Evolutionary conservation across 805 yeast genomes (phyloP).

Genomic region (Barnettozyma botsteinii): DNA sequence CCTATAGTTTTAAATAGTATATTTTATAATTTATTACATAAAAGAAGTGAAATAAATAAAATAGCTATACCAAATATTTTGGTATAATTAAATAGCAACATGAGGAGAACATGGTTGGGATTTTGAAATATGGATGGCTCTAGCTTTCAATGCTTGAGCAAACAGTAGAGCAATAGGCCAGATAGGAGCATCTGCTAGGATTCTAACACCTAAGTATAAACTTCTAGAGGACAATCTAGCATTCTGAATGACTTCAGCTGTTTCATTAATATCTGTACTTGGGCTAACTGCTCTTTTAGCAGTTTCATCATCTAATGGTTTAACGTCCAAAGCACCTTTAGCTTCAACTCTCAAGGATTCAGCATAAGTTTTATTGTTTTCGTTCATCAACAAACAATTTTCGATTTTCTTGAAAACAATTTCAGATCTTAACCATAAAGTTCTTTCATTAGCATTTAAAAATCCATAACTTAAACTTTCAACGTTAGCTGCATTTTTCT

Average conservation of each 20-base stretch:
- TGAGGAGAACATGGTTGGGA: conserved; percentile 19
- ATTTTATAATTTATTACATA: too few species aligned
- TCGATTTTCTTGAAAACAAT: conserved; percentile 56
- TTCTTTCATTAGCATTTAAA: conserved; percentile 46
- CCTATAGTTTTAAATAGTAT: too few species aligned
- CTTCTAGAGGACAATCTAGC: conserved; percentile 51
- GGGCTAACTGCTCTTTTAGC: conserved; percentile 44
- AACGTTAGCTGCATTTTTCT: conserved; percentile 39
- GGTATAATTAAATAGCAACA: not conserved
- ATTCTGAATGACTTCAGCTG: conserved; percentile 40
- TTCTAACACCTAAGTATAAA: conserved; percentile 65
- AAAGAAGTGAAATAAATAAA: too few species aligned
- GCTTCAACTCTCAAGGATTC: conserved; percentile 55
- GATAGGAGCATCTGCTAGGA: conserved; percentile 78
- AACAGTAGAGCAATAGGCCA: conserved; percentile 79
- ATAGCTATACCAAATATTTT: too few species aligned
- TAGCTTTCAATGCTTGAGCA: conserved; percentile 71
- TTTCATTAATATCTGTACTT: conserved; percentile 36
- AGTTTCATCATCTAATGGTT: conserved; percentile 42
- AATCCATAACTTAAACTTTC: conserved; percentile 9
- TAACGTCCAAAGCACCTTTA: conserved; percentile 53
- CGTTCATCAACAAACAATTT: conserved; percentile 46
- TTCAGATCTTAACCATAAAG: conserved; percentile 62
- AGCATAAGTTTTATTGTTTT: conserved; percentile 48
- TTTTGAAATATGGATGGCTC: conserved; percentile 41